Evolutionary conservation across 352 stramenopile genomes (phyloP).

Genomic region (Phytopythium ostracodes): DNA sequence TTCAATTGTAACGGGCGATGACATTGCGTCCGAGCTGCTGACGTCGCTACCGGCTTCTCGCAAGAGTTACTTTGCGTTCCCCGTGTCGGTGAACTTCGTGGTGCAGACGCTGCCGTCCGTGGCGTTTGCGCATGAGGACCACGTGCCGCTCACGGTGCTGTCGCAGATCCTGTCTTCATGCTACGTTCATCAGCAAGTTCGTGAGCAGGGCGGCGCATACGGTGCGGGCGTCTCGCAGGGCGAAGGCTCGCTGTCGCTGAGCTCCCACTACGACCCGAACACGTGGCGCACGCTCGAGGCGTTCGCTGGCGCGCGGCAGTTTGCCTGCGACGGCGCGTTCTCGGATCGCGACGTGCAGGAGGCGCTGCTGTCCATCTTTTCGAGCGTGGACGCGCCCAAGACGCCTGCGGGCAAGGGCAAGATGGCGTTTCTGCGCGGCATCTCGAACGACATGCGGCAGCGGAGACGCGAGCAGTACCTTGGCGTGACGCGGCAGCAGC

Average conservation of each 20-base stretch:
- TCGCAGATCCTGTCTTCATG: conserved; percentile 84
- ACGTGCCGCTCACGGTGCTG: conserved; percentile 71
- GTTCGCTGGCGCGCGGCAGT: conserved; percentile 54
- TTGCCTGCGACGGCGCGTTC: conserved; percentile 50
- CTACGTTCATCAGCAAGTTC: conserved; percentile 77
- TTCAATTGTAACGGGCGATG: conserved; percentile 9
- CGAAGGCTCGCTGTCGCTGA: conserved; percentile 78
- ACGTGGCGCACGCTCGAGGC: conserved; percentile 72
- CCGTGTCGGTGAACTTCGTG: conserved; percentile 81
- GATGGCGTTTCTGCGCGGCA: conserved; percentile 72
- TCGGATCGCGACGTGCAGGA: conserved; percentile 74
- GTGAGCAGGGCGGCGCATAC: conserved; percentile 78
- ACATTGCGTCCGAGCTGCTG: conserved; percentile 9
- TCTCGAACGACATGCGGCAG: conserved; percentile 84
- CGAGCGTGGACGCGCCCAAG: conserved; percentile 70
- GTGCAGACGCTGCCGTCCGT: conserved; percentile 72
- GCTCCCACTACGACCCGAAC: conserved; percentile 85
- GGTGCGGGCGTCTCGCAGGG: conserved; percentile 64
- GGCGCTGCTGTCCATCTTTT: conserved; percentile 76
- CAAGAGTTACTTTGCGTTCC: conserved; percentile 72
- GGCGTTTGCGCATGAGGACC: conserved; percentile 65
- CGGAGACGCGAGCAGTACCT: conserved; percentile 66
- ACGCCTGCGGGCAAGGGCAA: conserved; percentile 71
- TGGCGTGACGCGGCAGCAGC: conserved; percentile 29
- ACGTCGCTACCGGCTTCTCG: conserved; percentile 19